Evolutionary conservation across 495 filamentous ascomycete genomes (phyloP).

Genomic region (Platismatia glauca): DNA sequence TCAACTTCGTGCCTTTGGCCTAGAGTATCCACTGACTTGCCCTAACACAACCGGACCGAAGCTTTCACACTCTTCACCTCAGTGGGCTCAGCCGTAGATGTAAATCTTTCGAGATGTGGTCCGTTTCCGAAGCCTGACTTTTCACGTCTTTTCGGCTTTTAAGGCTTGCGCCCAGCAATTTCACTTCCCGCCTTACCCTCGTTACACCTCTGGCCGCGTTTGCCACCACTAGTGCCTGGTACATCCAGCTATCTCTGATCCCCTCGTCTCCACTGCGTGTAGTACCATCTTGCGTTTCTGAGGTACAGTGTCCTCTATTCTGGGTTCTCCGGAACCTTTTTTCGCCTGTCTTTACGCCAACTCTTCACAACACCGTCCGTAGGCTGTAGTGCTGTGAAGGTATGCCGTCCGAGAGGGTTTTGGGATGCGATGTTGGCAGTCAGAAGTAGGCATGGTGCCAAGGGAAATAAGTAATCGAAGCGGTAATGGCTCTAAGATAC

Average conservation of each 20-base stretch:
- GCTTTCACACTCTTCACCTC: not conserved
- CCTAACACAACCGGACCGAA: not conserved
- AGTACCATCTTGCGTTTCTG: not conserved
- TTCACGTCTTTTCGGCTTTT: not conserved
- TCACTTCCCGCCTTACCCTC: too few relatives aligned
- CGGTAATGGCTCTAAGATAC: not conserved
- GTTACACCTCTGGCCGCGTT: too few relatives aligned
- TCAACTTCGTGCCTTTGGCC: too few relatives aligned
- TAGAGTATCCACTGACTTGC: too few relatives aligned
- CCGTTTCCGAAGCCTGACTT: not conserved
- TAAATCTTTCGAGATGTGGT: not conserved
- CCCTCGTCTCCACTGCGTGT: not conserved
- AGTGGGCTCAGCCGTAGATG: not conserved
- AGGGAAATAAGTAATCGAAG: not conserved
- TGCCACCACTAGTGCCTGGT: not conserved
- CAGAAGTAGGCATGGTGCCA: not conserved
- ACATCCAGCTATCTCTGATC: not conserved
- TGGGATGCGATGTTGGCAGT: not conserved
- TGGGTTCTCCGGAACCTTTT: not conserved
- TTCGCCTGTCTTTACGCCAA: not conserved
- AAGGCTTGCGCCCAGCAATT: constrained; percentile 17
- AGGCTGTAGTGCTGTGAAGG: not conserved
- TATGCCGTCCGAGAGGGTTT: not conserved
- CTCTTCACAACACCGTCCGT: not conserved
- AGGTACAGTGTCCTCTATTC: not conserved